phyloP scores from a whole-genome alignment of 2,329 filamentous ascomycete genomes.

The Penicillium italicum region DNA sequence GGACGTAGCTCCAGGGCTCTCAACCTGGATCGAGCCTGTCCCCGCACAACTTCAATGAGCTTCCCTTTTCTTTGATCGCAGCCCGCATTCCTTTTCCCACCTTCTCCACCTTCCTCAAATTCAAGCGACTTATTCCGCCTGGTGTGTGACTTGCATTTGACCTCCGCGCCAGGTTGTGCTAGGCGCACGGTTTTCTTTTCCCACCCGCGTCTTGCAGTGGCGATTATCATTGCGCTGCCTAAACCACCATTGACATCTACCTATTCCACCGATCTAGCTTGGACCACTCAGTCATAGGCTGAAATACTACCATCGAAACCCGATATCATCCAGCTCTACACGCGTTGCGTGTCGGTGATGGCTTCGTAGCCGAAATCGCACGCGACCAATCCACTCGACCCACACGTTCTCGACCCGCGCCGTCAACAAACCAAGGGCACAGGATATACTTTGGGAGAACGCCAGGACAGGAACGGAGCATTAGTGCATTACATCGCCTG shows the following conservation, averaged over 20 bases:
- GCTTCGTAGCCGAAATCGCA: constrained; percentile 19
- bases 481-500: constrained; percentile 9
- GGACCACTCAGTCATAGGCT: neutral
- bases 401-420: constrained; percentile 8
- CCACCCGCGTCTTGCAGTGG: constrained; percentile 16
- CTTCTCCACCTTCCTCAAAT: neutral
- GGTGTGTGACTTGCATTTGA: constrained; percentile 8
- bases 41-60: constrained; percentile 19
- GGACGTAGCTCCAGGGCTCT: constrained; percentile 9
- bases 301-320: too few species aligned
- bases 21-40: constrained; percentile 6
- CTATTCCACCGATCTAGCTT: neutral
- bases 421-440: neutral
- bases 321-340: neutral
- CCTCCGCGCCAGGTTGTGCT: constrained; percentile 12
- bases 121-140: neutral
- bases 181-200: constrained; percentile 13
- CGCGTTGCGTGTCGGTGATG: constrained; percentile 25
- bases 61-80: constrained; percentile 13
- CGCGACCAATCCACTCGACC: constrained; percentile 19
- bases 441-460: neutral
- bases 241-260: neutral
- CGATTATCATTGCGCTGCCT: constrained; percentile 13
- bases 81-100: neutral
- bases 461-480: neutral